Evolutionary conservation across 768 basidiomycete genomes (phyloP), one percentile per base, ranked within the genome.

Genomic region (Suillus spraguei): DNA sequence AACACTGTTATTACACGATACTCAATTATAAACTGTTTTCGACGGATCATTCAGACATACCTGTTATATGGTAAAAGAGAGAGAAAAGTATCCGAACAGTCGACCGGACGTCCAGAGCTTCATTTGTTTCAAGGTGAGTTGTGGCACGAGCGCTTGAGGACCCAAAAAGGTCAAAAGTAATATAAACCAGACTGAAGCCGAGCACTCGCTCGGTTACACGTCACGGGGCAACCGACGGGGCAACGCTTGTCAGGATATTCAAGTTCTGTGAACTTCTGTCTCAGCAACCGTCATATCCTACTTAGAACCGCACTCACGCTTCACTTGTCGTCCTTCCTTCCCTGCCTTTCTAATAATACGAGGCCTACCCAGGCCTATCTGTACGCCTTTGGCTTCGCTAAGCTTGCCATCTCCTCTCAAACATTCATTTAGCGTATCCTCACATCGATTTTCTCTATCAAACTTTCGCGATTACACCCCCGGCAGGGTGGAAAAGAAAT

Each of bases 271-370:
- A 52, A 52, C 50, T 52, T 52, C 36, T 36, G 22, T 56, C 36
- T 38, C 56, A 28, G 56, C 56, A 58, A 58, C 38, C 56, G 39
- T 58, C 56, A 17, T 28, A 39, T 32, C 56, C 38, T 36, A 61
- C 60, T 61, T 49, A 60, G 59, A 24, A 60, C 42, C 46, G 36
- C 60, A 38, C 60, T 39, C 36, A 61, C 54, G 41, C 36, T 39
- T 54, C 59, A 36, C 13, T 32, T 20, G 11, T 39, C 52, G 10
- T 58, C 61, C 17, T 62, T 60, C 42, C 59, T 56, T 11, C 35
- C n/a, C 61, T 60, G 8, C 54, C 39, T 33, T 16, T 41, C 47
- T 20, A 24, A 14, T 61, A 35, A 53, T 59, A n/a, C 36, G 3
- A 32, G 35, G 53, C 13, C 47, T 46, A 24, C 22, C 6, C 22